These are phyloP conservation scores for Rhodofomes roseus DNA, from an alignment of 1,284 basidiomycete genomes.

Conservation along the genomic window DNA sequence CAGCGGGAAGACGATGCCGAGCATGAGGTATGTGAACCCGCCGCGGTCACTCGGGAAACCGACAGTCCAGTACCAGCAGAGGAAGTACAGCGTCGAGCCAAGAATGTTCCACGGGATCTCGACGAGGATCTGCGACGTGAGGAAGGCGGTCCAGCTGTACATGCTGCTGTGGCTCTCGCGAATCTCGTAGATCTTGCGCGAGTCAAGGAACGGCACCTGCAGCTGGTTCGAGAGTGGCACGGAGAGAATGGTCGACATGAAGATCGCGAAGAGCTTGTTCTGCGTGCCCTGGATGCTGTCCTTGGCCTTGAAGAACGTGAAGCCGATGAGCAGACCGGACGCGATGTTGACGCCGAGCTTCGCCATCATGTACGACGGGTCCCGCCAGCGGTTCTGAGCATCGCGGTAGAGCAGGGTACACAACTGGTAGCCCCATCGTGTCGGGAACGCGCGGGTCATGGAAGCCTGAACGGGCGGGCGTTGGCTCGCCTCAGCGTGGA, in stretches of 20 bases:
- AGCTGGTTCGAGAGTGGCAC: conserved; percentile 51
- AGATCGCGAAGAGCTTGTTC: conserved; percentile 73
- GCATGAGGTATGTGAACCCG: conserved; percentile 55
- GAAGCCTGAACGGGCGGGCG: conserved; percentile 26
- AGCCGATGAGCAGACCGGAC: conserved; percentile 61
- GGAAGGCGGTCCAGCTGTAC: conserved; percentile 80
- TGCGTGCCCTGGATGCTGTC: conserved; percentile 71
- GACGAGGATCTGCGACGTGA: conserved; percentile 57
- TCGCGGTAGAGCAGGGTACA: conserved; percentile 45
- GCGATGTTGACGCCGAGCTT: conserved; percentile 62
- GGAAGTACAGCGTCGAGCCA: conserved; percentile 54
- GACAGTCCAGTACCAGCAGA: conserved; percentile 73
- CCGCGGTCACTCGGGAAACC: conserved; percentile 50
- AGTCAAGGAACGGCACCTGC: conserved; percentile 50
- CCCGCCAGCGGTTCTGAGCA: conserved; percentile 53
- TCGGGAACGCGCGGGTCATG: conserved; percentile 43
- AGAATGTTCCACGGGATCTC: conserved; percentile 69
- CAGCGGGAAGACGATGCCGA: conserved; percentile 48
- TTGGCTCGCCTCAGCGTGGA: conserved; percentile 30
- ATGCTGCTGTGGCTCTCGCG: conserved; percentile 71
- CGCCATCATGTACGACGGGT: conserved; percentile 74
- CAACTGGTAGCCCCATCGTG: conserved; percentile 44
- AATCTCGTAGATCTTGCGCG: conserved; percentile 58
- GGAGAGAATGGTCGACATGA: conserved; percentile 44
- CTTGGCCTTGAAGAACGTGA: conserved; percentile 69